phyloP scores from a whole-genome alignment of 805 yeast species.

The Kazachstania taianensis region DNA sequence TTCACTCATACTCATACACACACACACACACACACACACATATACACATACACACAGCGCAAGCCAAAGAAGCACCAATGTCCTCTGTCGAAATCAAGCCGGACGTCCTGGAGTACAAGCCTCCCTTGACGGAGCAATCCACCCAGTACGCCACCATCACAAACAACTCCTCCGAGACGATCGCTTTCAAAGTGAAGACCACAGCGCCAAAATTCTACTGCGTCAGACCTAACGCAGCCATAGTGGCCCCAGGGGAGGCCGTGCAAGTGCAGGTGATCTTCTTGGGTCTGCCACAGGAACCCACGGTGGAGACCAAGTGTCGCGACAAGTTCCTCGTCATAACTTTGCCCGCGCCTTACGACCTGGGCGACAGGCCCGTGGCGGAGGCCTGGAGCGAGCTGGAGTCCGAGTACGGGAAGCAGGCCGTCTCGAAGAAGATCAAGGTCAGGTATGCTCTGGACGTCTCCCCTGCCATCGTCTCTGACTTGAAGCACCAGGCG shows the following conservation, averaged over 20 bases:
- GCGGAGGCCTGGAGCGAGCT: slow-evolving; percentile 69
- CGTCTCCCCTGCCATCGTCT: slow-evolving; percentile 10
- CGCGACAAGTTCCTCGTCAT: slow-evolving; percentile 89
- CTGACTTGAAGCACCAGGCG: slow-evolving; percentile 9
- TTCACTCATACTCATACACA: too few relatives aligned
- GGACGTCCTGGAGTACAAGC: slow-evolving; percentile 59
- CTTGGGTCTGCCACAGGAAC: slow-evolving; percentile 73
- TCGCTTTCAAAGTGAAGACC: slow-evolving; percentile 93
- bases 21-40: too few relatives aligned
- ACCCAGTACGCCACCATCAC: slow-evolving; percentile 44
- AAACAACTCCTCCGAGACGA: slow-evolving; percentile 48
- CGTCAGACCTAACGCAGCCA: slow-evolving; percentile 90
- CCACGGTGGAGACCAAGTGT: slow-evolving; percentile 63
- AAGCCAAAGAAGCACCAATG: slow-evolving; percentile 13
- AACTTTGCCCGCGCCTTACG: slow-evolving; percentile 63
- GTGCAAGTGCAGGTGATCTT: slow-evolving; percentile 72
- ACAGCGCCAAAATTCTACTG: slow-evolving; percentile 95
- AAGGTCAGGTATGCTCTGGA: slow-evolving; percentile 45
- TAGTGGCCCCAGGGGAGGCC: slow-evolving; percentile 63
- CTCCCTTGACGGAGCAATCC: slow-evolving; percentile 64
- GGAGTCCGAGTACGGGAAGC: slow-evolving; percentile 46
- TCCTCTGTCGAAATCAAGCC: slow-evolving; percentile 60
- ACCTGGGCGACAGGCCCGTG: slow-evolving; percentile 45
- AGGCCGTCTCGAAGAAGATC: slow-evolving; percentile 53
- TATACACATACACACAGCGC: too few relatives aligned